These are phyloP conservation scores for Corinectria fuckeliana DNA, from an alignment of 2,329 filamentous ascomycete species.

Conservation along the genomic window DNA sequence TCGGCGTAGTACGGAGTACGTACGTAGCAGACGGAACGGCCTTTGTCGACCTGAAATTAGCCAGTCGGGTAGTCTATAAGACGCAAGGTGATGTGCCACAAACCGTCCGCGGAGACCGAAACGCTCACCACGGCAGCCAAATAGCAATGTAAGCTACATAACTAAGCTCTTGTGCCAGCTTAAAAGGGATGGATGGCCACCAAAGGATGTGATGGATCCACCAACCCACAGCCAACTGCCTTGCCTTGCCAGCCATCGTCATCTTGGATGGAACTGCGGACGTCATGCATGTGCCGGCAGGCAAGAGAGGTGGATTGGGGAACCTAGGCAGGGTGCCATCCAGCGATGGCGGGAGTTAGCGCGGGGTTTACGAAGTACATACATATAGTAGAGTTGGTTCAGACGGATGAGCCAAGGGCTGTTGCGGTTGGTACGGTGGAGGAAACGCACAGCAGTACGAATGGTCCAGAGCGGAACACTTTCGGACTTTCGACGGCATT, in stretches of 20 bases:
- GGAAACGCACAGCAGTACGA: slow-evolving; percentile 19
- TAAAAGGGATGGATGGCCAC: slow-evolving; percentile 9
- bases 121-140: slow-evolving; percentile 12
- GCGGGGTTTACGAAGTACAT: too few species aligned
- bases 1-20: too few species aligned
- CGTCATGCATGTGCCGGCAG: slow-evolving; percentile 36
- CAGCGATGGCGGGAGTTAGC: slow-evolving; percentile 23
- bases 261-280: slow-evolving; percentile 23
- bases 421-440: slow-evolving; percentile 1
- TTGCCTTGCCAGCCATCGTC: slow-evolving; percentile 25
- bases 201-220: slow-evolving; percentile 27
- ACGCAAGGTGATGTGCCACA: neutral
- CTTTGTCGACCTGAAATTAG: neutral
- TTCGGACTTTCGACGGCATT: slow-evolving; percentile 15
- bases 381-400: slow-evolving; percentile 20
- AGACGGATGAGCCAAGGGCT: slow-evolving; percentile 16
- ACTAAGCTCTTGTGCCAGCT: slow-evolving; percentile 3
- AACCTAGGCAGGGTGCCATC: slow-evolving; percentile 26
- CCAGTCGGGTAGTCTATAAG: neutral
- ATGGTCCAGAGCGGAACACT: slow-evolving; percentile 13
- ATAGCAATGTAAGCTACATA: slow-evolving; percentile 5
- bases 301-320: slow-evolving; percentile 27
- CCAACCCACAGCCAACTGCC: slow-evolving; percentile 22
- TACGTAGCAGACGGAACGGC: too few species aligned
- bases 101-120: slow-evolving; percentile 2